Percentiles rank a stretch among this genome's conserved stretches.
These are phyloP conservation scores for Zizania palustris DNA, from an alignment of 202 grass and related monocot genomes.

Conservation along the genomic window DNA sequence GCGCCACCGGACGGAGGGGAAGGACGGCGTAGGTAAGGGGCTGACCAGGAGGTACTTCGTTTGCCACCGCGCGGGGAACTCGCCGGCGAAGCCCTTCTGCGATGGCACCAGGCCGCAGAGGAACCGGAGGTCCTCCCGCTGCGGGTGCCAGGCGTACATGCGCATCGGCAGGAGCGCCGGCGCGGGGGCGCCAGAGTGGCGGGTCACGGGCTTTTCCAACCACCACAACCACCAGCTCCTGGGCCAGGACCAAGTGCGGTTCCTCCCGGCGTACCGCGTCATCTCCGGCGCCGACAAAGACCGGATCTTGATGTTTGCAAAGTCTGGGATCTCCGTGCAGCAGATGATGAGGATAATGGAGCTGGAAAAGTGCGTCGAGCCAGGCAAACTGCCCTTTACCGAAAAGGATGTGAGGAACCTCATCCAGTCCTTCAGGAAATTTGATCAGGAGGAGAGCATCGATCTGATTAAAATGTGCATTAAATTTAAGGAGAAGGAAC, in stretches of 20 bases:
- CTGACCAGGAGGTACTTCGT: conserved; percentile 78
- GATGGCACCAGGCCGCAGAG: conserved; percentile 52
- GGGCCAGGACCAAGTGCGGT: conserved; percentile 55
- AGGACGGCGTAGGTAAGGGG: conserved; percentile 67
- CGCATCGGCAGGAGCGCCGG: conserved; percentile 53
- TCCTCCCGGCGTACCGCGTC: conserved; percentile 58
- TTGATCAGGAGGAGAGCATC: conserved; percentile 48
- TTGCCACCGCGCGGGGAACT: conserved; percentile 71
- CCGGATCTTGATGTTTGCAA: conserved; percentile 63
- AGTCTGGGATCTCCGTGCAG: conserved; percentile 67
- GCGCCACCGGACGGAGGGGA: conserved; percentile 74
- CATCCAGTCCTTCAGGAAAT: conserved; percentile 63
- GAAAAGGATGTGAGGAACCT: conserved; percentile 87
- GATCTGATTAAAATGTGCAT: conserved; percentile 65
- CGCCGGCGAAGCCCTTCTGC: conserved; percentile 58
- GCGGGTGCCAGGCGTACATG: conserved; percentile 75
- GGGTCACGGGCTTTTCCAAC: conserved; percentile 70
- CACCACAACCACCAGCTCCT: conserved; percentile 74
- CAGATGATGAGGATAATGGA: conserved; percentile 81
- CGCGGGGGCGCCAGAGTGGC: conserved; percentile 51
- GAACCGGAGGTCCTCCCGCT: conserved; percentile 68
- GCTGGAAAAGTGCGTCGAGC: conserved; percentile 67
- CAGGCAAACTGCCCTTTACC: conserved; percentile 63
- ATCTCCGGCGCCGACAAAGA: conserved; percentile 59
- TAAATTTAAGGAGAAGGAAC: conserved; percentile 62